phyloP scores from a whole-genome alignment of 176 grass and related monocot species.

The Typha latifolia region DNA sequence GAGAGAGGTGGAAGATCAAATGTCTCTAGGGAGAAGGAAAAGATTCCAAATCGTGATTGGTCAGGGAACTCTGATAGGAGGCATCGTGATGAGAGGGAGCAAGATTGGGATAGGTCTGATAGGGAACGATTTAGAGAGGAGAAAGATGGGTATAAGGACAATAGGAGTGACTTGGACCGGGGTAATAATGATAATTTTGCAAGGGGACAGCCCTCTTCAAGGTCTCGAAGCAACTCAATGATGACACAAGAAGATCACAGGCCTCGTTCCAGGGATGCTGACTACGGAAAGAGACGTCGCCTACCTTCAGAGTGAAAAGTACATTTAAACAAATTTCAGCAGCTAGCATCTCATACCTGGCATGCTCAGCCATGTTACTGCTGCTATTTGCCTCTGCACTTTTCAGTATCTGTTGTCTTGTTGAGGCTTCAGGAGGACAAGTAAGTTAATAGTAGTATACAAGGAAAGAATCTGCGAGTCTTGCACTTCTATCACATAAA shows the following conservation, averaged over 20 bases:
- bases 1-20: slow-evolving; percentile 2
- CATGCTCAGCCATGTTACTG: neutral
- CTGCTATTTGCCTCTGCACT: neutral
- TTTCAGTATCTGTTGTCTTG: neutral
- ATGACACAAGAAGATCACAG: neutral
- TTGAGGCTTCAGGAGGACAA: neutral
- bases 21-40: slow-evolving; percentile 12
- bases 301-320: neutral
- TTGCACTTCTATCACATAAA: neutral
- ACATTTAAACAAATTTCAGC: neutral
- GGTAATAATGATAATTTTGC: neutral
- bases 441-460: slow-evolving; percentile 2
- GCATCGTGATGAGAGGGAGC: slow-evolving; percentile 17
- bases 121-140: neutral
- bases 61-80: slow-evolving; percentile 9
- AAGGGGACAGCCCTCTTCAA: slow-evolving; percentile 12
- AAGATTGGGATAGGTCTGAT: slow-evolving; percentile 5
- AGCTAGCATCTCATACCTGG: slow-evolving; percentile 2
- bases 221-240: slow-evolving; percentile 7
- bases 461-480: neutral
- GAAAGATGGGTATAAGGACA: slow-evolving; percentile 10
- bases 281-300: slow-evolving; percentile 16
- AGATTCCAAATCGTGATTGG: slow-evolving; percentile 10
- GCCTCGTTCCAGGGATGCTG: neutral
- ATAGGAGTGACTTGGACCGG: slow-evolving; percentile 3